Conservation (phyloP, 2,329 filamentous ascomycete species). For the Diaporthe ilicicola region DNA sequence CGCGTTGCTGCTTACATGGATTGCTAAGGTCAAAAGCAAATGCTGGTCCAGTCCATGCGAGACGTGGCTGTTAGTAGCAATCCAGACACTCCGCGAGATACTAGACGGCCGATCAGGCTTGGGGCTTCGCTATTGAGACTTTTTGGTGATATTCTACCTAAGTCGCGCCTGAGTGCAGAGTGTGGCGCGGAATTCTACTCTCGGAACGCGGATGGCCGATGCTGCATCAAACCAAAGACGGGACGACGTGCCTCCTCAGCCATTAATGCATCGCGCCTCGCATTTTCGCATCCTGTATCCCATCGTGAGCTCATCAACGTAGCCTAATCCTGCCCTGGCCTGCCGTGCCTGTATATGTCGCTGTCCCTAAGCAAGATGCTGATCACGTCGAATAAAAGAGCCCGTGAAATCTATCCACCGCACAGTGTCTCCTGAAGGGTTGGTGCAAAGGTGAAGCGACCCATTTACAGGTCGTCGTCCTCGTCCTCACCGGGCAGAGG, state of each 20-base stretch:
- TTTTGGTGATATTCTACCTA: slow-evolving; percentile 34
- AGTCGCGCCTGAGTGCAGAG: slow-evolving; percentile 33
- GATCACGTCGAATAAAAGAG: slow-evolving; percentile 31
- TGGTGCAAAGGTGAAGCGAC: neutral
- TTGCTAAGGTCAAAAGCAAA: neutral
- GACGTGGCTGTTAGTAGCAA: neutral
- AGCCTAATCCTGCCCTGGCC: slow-evolving; percentile 27
- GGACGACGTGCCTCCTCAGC: slow-evolving; percentile 26
- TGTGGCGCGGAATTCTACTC: slow-evolving; percentile 31
- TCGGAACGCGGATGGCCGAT: slow-evolving; percentile 30
- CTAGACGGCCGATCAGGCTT: neutral
- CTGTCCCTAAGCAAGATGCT: slow-evolving; percentile 35
- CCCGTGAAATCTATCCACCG: slow-evolving; percentile 34
- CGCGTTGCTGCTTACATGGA: neutral
- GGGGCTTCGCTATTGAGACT: slow-evolving; percentile 19
- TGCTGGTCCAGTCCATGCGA: neutral
- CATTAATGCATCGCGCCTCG: slow-evolving; percentile 33
- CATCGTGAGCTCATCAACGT: slow-evolving; percentile 33
- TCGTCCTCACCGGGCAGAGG: slow-evolving; percentile 97
- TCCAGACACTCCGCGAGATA: neutral
- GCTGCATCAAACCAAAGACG: slow-evolving; percentile 30
- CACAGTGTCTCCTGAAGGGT: slow-evolving; percentile 22
- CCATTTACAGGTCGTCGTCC: slow-evolving; percentile 69
- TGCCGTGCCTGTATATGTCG: slow-evolving; percentile 32
- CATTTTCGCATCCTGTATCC: slow-evolving; percentile 31